These are phyloP conservation scores for Diaporthe capsici DNA, from an alignment of 2,329 filamentous ascomycete genomes.

Conservation along the genomic window DNA sequence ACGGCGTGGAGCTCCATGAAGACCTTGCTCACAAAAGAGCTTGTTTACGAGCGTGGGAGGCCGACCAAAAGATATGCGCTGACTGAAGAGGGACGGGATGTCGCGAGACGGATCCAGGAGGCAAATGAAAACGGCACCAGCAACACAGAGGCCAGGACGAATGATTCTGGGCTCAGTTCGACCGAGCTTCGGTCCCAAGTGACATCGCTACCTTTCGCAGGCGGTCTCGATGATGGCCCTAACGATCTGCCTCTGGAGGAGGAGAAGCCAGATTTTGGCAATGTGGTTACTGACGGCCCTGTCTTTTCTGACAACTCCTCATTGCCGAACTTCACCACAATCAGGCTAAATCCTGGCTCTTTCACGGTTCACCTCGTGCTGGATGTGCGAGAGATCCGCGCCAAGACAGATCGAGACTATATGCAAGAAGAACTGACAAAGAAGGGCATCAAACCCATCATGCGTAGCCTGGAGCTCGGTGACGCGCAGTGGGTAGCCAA, in stretches of 20 bases:
- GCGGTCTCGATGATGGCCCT: slow-evolving; percentile 36
- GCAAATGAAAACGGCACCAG: slow-evolving; percentile 46
- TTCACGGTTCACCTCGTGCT: slow-evolving; percentile 82
- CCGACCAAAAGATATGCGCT: slow-evolving; percentile 78
- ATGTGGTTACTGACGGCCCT: slow-evolving; percentile 58
- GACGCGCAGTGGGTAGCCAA: slow-evolving; percentile 87
- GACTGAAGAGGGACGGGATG: slow-evolving; percentile 84
- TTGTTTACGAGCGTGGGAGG: slow-evolving; percentile 79
- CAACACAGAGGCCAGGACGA: neutral
- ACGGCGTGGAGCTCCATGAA: slow-evolving; percentile 90
- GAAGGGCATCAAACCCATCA: slow-evolving; percentile 74
- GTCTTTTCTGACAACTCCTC: slow-evolving; percentile 46
- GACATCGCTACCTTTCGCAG: neutral
- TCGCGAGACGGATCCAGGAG: slow-evolving; percentile 74
- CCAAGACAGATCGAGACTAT: slow-evolving; percentile 82
- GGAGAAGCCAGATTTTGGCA: slow-evolving; percentile 50
- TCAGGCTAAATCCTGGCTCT: slow-evolving; percentile 72
- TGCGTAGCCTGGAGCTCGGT: slow-evolving; percentile 79
- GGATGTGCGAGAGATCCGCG: slow-evolving; percentile 81
- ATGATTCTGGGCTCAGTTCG: neutral
- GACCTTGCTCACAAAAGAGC: slow-evolving; percentile 78
- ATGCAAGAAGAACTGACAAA: slow-evolving; percentile 80
- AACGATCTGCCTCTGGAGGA: slow-evolving; percentile 38
- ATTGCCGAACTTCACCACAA: slow-evolving; percentile 69
- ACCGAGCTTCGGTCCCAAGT: neutral